These are phyloP conservation scores for Priceomyces castillae DNA, from an alignment of 805 yeast genomes.

Conservation along the genomic window DNA sequence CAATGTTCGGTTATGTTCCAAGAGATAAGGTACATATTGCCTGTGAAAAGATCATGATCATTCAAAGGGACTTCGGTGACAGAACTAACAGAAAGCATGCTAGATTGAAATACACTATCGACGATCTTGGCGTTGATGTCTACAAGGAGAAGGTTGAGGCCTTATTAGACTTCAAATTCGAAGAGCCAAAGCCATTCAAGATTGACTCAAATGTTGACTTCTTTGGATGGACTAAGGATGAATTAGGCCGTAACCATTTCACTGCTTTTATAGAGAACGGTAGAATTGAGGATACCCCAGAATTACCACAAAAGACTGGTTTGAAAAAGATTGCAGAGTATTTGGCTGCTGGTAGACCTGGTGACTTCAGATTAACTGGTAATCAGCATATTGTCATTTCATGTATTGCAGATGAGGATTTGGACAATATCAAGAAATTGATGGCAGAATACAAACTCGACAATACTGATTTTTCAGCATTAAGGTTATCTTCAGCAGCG, in stretches of 20 bases:
- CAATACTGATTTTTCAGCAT: slow-evolving; percentile 75
- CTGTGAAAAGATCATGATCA: slow-evolving; percentile 88
- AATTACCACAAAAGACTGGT: slow-evolving; percentile 86
- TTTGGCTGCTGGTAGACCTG: slow-evolving; percentile 56
- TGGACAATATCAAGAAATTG: slow-evolving; percentile 58
- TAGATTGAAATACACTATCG: slow-evolving; percentile 93
- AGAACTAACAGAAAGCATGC: slow-evolving; percentile 97
- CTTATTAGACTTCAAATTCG: slow-evolving; percentile 72
- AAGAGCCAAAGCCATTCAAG: slow-evolving; percentile 65
- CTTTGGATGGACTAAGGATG: slow-evolving; percentile 93
- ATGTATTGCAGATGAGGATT: slow-evolving; percentile 65
- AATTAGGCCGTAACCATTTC: slow-evolving; percentile 79
- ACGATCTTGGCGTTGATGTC: slow-evolving; percentile 85
- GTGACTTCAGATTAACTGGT: slow-evolving; percentile 92
- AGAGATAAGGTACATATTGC: slow-evolving; percentile 69
- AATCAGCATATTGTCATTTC: slow-evolving; percentile 88
- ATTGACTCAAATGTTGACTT: slow-evolving; percentile 86
- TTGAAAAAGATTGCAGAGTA: slow-evolving; percentile 72
- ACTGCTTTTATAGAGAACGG: slow-evolving; percentile 96
- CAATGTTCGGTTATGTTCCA: slow-evolving; percentile 73
- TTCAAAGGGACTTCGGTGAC: slow-evolving; percentile 94
- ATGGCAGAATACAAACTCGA: slow-evolving; percentile 76
- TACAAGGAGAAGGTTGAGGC: slow-evolving; percentile 82
- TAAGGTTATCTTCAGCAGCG: slow-evolving; percentile 88
- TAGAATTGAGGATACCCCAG: slow-evolving; percentile 90